Evolutionary conservation across 2,329 filamentous ascomycete species (phyloP), one percentile per base, ranked within the genome.

Genomic region (Aspergillus fischeri): DNA sequence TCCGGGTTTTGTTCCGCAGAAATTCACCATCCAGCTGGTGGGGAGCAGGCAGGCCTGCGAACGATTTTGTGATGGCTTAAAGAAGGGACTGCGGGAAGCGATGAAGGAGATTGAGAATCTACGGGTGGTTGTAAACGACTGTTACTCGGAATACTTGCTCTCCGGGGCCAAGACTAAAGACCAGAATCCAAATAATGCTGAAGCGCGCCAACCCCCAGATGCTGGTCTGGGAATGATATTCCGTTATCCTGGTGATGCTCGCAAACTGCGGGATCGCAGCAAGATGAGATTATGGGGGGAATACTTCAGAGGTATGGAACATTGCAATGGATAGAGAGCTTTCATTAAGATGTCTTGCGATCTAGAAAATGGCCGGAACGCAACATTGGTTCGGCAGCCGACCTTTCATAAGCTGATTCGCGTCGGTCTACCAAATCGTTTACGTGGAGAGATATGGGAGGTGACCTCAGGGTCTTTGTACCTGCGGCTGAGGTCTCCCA

Each of bases 261-360:
- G 92, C 70, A 97, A 97, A 76, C 82, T 97, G 58, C 85, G 94
- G 65, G 94, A 99, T 73, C 84, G 92, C 56, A 96, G 93, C 70
- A 99, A 99, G 80, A 97, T 99, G 89, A 84, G 94, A 49, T 78
- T 99, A 44, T 99, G 94, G 94, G 91, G 90, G 57, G 94, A 99
- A 75, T 99, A 99, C 73, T 81, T 99, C 59, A 84, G 91, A 72
- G 75, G 79, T 75, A 69, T 56, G 65, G 58, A 17, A 41, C 35
- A 45, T 9, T 50, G 27, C 25, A 10, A 41, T 50, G 3, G 47
- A 28, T 45, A 10, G 32, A n/a, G 35, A 45, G 3, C 29, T n/a
- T 47, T 48, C 48, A 51, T 58, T 66, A 59, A 66, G 50, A 35
- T 38, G 61, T 38, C 45, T 29, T 14, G 41, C 45, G 20, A 20